These are phyloP conservation scores for Bremia lactucae DNA, from an alignment of 352 stramenopile species.

Conservation along the genomic window DNA sequence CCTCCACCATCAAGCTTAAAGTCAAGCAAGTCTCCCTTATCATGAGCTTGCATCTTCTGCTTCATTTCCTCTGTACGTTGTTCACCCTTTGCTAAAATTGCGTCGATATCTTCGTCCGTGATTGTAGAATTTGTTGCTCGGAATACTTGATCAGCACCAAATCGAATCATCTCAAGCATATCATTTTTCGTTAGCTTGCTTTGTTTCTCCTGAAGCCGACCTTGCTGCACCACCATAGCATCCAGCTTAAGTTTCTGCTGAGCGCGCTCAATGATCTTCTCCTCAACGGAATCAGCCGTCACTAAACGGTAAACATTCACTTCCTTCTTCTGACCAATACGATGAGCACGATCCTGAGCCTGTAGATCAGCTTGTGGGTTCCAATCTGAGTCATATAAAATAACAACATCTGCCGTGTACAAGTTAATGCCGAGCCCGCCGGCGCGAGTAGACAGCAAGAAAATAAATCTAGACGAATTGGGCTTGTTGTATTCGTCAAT, in stretches of 20 bases:
- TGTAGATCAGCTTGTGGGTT: slow-evolving; percentile 97
- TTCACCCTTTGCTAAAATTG: slow-evolving; percentile 89
- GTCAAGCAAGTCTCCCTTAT: slow-evolving; percentile 81
- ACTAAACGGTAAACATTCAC: slow-evolving; percentile 93
- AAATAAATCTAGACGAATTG: slow-evolving; percentile 95
- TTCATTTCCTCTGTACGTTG: slow-evolving; percentile 83
- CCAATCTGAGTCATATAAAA: slow-evolving; percentile 97
- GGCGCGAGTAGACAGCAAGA: slow-evolving; percentile 94
- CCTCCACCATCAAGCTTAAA: slow-evolving; percentile 90
- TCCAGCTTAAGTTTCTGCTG: slow-evolving; percentile 94
- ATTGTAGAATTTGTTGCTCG: slow-evolving; percentile 93
- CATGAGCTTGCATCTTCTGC: slow-evolving; percentile 74
- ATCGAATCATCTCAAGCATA: slow-evolving; percentile 94
- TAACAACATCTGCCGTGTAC: slow-evolving; percentile 97
- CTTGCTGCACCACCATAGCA: slow-evolving; percentile 82
- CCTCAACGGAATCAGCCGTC: slow-evolving; percentile 95
- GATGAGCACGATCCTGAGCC: slow-evolving; percentile 91
- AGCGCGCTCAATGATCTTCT: slow-evolving; percentile 97
- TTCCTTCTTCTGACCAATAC: slow-evolving; percentile 97
- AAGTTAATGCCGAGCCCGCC: slow-evolving; percentile 98
- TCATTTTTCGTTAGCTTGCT: slow-evolving; percentile 93
- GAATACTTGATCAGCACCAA: slow-evolving; percentile 97
- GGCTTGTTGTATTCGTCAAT: slow-evolving; percentile 94
- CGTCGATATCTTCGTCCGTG: slow-evolving; percentile 97
- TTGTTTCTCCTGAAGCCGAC: slow-evolving; percentile 77